These are phyloP conservation scores for Hypoxylon lenormandii DNA, from an alignment of 495 filamentous ascomycete genomes.

Conservation along the genomic window DNA sequence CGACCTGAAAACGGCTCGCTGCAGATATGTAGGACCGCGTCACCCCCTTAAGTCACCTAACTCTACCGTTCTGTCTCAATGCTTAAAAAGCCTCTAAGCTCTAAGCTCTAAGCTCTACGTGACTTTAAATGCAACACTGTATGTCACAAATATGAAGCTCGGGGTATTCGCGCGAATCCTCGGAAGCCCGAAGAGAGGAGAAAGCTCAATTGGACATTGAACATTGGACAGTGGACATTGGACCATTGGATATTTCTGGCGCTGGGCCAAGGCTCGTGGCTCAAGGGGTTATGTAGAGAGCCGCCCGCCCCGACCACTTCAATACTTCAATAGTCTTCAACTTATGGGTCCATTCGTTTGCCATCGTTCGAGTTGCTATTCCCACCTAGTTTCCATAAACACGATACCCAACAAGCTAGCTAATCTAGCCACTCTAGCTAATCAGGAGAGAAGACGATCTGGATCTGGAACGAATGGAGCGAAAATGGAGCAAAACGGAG, in stretches of 20 bases:
- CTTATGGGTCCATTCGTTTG: slow-evolving; percentile 13
- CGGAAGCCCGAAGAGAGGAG: slow-evolving; percentile 35
- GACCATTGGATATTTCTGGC: no score
- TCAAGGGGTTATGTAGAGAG: no score
- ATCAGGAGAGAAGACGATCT: slow-evolving; percentile 32
- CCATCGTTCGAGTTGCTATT: slow-evolving; percentile 17
- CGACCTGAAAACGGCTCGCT: slow-evolving; percentile 39
- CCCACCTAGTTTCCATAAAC: slow-evolving; percentile 9
- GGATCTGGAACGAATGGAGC: slow-evolving; percentile 33
- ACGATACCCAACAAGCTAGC: neutral
- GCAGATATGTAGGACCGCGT: slow-evolving; percentile 41
- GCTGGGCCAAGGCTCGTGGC: no score
- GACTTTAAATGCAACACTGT: slow-evolving; percentile 38
- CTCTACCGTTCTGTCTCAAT: slow-evolving; percentile 40
- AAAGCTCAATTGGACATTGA: neutral
- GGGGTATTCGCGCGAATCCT: slow-evolving; percentile 27
- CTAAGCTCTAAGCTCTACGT: slow-evolving; percentile 3
- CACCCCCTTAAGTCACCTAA: slow-evolving; percentile 36
- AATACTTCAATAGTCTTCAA: slow-evolving; percentile 30
- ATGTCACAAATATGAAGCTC: slow-evolving; percentile 39
- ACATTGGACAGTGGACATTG: no score
- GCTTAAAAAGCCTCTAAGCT: slow-evolving; percentile 25
- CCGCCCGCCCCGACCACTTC: slow-evolving; percentile 28
- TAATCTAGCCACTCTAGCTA: neutral
- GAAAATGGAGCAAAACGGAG: no score